Evolutionary conservation across 208 protist species (phyloP), one percentile per base, ranked within the genome.

Genomic region (Vickermania ingenoplastis): DNA sequence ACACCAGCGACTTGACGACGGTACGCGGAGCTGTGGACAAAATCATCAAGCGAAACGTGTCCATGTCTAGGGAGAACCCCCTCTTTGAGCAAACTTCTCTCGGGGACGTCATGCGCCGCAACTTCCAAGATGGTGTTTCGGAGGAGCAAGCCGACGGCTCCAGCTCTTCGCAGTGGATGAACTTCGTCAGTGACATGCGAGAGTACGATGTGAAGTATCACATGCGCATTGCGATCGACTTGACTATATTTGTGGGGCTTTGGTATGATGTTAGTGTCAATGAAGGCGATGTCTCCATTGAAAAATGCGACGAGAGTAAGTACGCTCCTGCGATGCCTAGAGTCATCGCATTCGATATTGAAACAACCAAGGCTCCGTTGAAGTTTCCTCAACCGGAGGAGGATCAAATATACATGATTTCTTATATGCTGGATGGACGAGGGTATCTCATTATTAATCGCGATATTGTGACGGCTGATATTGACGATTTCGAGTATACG

Each of bases 331-430:
- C 96, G 1, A 91, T 97, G 76, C 94, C 94, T 3, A 73, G 75
- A 1, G 79, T 98, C 1, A 86, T 87, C 27, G 96, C 97, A 0
- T 99, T 98, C 61, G 98, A 99, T 89, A 99, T 99, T 67, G 98
- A 99, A 69, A 99, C 95, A 3, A 99, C 97, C 0, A 99, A 99
- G 69, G 75, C 89, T 2, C 98, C 98, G 27, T 78, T 99, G 41
- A 99, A 98, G 68, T 99, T 99, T 73, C 99, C 99, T 24, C 97
- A 99, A 61, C 88, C 91, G 7, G 71, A 96, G 51, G 81, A 88
- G 13, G 99, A 99, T 83, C 75, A 92, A 61, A 97, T 99, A 36
- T 99, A 99, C 84, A 99, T 99, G 98, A 99, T 99, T 57, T 99
- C 99, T 1, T 99, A 99, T 82, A 99, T 99, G 98, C 59, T 99